Evolutionary conservation across 2,329 filamentous ascomycete species (phyloP), one percentile per base, ranked within the genome.

Genomic region (Colletotrichum acutatum): DNA sequence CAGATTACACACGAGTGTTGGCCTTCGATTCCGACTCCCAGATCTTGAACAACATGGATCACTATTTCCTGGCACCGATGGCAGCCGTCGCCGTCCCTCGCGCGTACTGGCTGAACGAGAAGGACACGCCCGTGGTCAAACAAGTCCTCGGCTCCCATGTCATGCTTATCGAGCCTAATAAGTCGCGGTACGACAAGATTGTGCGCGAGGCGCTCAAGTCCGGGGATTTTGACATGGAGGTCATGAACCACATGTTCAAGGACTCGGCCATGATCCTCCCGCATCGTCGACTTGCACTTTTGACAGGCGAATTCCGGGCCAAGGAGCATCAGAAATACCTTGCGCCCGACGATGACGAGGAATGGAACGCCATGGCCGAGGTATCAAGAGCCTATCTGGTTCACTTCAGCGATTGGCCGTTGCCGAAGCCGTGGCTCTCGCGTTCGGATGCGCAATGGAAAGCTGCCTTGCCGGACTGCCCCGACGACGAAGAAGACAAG

Each of bases 341-440:
- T 1, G 82, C 87, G 24, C 81, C 88, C 2, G 85, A 85, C 75
- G 78, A 84, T 9, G 79, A 85, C 1, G 89, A 89, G 74, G 76
- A 77, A 2, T 94, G 91, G 90, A 88, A 93, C 76, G 85, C 91
- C 0, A 26, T 80, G 71, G 66, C 79, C 42, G 85, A 86, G 1
- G 83, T 89, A 65, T 85, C 85, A 16, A 90, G 93, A 76, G 89
- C 90, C 7, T 93, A 92, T 74, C 85, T 92, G 5, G 83, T 94
- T 2, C 92, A 94, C 79, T 94, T 94, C 79, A 92, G 89, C 14
- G 92, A 94, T 77, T 93, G 90, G 90, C 92, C 92, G 1, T 76
- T 93, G 6, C 91, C 91, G 0, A 94, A 94, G 71, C 86, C 86
- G 0, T 88, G 86, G 86, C n/a, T 24, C 58, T 34, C 68, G 24